These are phyloP conservation scores for Lasiodiplodia sp. DNA, from an alignment of 2,329 filamentous ascomycete species.

Conservation along the genomic window DNA sequence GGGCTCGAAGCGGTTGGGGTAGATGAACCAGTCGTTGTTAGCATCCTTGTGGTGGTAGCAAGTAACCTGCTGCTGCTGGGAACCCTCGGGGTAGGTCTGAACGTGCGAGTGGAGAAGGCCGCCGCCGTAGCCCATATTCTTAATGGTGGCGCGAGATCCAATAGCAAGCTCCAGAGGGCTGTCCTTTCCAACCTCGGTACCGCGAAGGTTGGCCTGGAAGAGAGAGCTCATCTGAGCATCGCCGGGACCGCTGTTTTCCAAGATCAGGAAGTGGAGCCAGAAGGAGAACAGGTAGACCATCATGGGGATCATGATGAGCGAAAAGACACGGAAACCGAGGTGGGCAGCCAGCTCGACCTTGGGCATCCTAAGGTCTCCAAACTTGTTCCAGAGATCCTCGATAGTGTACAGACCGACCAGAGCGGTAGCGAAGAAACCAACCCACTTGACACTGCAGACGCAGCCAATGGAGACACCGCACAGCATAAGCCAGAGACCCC, in stretches of 20 bases:
- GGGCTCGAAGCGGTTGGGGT: slow-evolving; percentile 82
- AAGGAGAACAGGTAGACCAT: slow-evolving; percentile 96
- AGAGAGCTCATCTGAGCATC: slow-evolving; percentile 99
- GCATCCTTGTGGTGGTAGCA: slow-evolving; percentile 99
- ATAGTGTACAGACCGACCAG: slow-evolving; percentile 94
- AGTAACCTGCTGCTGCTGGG: slow-evolving; percentile 92
- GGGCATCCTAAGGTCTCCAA: slow-evolving; percentile 91
- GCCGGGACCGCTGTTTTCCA: slow-evolving; percentile 91
- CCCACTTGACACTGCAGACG: slow-evolving; percentile 98
- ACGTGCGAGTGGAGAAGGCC: slow-evolving; percentile 96
- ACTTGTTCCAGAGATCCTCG: slow-evolving; percentile 98
- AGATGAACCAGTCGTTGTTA: slow-evolving; percentile 99
- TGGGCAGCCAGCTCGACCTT: slow-evolving; percentile 77
- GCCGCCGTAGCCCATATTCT: slow-evolving; percentile 99
- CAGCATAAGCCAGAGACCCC: slow-evolving; percentile 94
- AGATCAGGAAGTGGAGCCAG: slow-evolving; percentile 89
- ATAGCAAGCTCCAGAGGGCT: slow-evolving; percentile 91
- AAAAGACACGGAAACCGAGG: slow-evolving; percentile 78
- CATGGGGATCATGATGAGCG: slow-evolving; percentile 86
- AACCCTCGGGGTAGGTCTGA: slow-evolving; percentile 94
- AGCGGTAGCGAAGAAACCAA: slow-evolving; percentile 93
- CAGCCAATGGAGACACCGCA: slow-evolving; percentile 96
- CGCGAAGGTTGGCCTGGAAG: slow-evolving; percentile 95
- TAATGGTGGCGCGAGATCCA: slow-evolving; percentile 89
- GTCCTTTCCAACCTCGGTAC: slow-evolving; percentile 92